Conservation (phyloP, 1,284 basidiomycete species). For the Lentinula novae-zelandiae region DNA sequence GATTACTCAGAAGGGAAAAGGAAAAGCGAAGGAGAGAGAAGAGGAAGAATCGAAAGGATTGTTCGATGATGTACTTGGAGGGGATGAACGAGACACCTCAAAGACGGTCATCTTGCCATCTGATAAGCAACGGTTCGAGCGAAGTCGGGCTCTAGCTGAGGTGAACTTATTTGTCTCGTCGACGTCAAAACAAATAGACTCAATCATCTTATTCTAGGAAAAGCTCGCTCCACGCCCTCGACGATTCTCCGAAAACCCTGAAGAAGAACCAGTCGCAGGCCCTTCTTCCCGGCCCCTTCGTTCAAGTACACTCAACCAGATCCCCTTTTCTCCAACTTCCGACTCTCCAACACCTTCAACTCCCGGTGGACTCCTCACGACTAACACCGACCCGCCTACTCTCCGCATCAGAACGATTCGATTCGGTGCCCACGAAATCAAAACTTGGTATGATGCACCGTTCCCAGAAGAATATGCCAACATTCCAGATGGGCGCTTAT, state of each 20-base stretch:
- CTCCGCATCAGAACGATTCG: constrained; percentile 84
- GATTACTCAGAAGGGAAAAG: constrained; percentile 52
- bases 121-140: constrained; percentile 80
- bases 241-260: constrained; percentile 31
- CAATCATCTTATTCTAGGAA: constrained; percentile 33
- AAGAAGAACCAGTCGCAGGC: constrained; percentile 43
- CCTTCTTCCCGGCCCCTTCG: constrained; percentile 65
- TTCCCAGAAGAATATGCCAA: constrained; percentile 97
- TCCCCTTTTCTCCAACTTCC: constrained; percentile 28
- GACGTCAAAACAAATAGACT: neutral
- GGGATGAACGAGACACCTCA: constrained; percentile 71
- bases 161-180: constrained; percentile 31
- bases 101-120: constrained; percentile 63
- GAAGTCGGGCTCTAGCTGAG: constrained; percentile 69
- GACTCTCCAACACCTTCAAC: constrained; percentile 27
- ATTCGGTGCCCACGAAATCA: constrained; percentile 93
- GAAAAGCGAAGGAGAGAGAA: constrained; percentile 34
- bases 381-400: constrained; percentile 33
- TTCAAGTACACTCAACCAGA: constrained; percentile 33
- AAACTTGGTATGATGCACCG: constrained; percentile 99
- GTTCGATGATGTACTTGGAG: constrained; percentile 78
- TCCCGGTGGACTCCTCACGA: constrained; percentile 26
- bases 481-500: constrained; percentile 89
- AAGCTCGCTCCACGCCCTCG: constrained; percentile 44
- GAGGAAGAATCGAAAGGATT: constrained; percentile 41